Evolutionary conservation across 805 yeast species (phyloP).

Genomic region (Candida koratica): DNA sequence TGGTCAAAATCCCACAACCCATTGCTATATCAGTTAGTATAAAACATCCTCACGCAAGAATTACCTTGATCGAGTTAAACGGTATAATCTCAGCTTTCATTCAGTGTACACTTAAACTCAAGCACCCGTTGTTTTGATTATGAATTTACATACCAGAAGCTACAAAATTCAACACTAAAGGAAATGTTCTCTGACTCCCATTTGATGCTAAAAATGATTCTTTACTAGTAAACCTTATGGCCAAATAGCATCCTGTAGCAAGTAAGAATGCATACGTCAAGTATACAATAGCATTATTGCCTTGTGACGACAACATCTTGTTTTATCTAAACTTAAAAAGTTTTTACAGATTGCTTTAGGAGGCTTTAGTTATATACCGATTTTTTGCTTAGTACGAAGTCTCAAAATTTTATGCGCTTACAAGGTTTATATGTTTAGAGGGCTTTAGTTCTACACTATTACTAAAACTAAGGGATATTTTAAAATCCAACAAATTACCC

Average conservation of each 20-base stretch:
- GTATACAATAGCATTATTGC: conserved; percentile 43
- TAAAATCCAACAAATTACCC: neutral
- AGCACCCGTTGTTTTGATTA: conserved; percentile 5
- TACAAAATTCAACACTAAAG: conserved; percentile 80
- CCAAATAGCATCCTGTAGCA: conserved; percentile 42
- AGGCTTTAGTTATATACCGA: too few species aligned
- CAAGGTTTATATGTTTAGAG: too few species aligned
- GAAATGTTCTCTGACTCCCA: conserved; percentile 74
- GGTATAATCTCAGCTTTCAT: conserved; percentile 36
- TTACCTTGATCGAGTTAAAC: conserved; percentile 43
- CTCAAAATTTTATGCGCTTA: conserved; percentile 5
- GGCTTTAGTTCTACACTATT: too few species aligned
- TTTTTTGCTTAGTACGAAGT: conserved; percentile 2
- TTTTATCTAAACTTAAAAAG: neutral
- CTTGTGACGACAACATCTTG: conserved; percentile 29
- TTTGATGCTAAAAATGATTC: conserved; percentile 69
- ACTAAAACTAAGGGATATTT: too few species aligned
- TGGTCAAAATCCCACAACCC: conserved; percentile 85
- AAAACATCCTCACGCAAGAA: conserved; percentile 44
- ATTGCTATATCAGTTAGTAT: conserved; percentile 45
- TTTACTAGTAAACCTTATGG: conserved; percentile 51
- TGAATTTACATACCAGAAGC: conserved; percentile 72
- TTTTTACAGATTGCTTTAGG: neutral
- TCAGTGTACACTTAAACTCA: neutral
- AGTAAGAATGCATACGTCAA: conserved; percentile 37